These are phyloP conservation scores for Casuarina cunninghamiana DNA, from an alignment of 306 rosid species.

Conservation along the genomic window DNA sequence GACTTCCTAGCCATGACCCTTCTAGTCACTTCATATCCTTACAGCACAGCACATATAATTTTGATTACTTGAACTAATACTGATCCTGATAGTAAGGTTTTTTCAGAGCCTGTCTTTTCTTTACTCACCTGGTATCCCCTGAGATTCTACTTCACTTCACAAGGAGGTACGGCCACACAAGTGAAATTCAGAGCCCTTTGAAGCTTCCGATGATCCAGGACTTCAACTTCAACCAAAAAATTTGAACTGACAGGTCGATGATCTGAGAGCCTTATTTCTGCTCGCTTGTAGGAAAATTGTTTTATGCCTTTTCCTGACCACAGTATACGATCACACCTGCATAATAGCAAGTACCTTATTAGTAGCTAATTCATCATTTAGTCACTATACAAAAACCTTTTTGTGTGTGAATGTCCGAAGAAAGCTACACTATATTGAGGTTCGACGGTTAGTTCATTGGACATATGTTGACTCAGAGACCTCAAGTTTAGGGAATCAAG, in stretches of 20 bases:
- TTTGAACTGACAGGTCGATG: constrained; percentile 82
- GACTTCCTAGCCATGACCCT: background rate
- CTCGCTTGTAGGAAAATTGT: constrained; percentile 61
- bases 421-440: background rate
- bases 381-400: background rate
- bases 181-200: constrained; percentile 69
- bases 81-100: background rate
- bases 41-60: background rate
- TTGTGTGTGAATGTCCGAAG: background rate
- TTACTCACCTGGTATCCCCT: constrained; percentile 25
- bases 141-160: constrained; percentile 42
- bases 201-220: constrained; percentile 74
- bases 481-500: background rate
- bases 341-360: constrained; percentile 18
- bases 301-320: constrained; percentile 86
- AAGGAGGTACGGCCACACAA: constrained; percentile 64
- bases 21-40: background rate
- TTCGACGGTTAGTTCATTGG: background rate
- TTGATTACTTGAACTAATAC: background rate
- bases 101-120: background rate
- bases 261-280: constrained; percentile 72
- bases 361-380: constrained; percentile 1
- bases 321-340: constrained; percentile 92
- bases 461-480: background rate
- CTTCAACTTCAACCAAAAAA: constrained; percentile 80